Conservation (phyloP, 2,329 filamentous ascomycete species). For the Aspergillus sp. region DNA sequence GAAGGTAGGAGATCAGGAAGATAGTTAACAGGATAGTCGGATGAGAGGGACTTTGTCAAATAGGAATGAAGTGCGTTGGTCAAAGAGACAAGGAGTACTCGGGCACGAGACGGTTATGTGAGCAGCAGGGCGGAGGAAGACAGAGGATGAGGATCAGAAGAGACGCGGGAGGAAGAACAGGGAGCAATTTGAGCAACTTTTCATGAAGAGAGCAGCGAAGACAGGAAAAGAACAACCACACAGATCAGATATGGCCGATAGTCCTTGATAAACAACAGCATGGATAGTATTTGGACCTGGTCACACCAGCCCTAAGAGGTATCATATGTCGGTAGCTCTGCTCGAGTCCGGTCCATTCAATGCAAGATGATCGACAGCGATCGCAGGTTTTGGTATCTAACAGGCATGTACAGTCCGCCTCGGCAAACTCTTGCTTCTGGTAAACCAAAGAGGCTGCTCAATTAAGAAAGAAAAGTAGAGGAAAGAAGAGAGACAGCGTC, state of each 20-base stretch:
- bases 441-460: slow-evolving; percentile 20
- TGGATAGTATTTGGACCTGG: background rate
- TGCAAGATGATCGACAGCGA: slow-evolving; percentile 15
- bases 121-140: background rate
- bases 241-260: slow-evolving; percentile 1
- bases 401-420: slow-evolving; percentile 20
- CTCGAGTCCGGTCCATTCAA: slow-evolving; percentile 20
- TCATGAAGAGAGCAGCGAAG: background rate
- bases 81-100: slow-evolving; percentile 10
- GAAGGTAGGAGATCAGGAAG: slow-evolving; percentile 12
- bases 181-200: slow-evolving; percentile 10
- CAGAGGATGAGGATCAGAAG: slow-evolving; percentile 7
- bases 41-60: slow-evolving; percentile 10
- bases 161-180: slow-evolving; percentile 5
- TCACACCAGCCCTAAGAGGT: slow-evolving; percentile 9
- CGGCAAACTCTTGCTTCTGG: slow-evolving; percentile 26
- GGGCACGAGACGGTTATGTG: slow-evolving; percentile 14
- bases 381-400: slow-evolving; percentile 24
- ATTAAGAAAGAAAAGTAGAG: slow-evolving; percentile 17
- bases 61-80: slow-evolving; percentile 9
- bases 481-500: slow-evolving; percentile 19
- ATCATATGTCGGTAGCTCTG: slow-evolving; percentile 8
- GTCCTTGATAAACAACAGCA: background rate
- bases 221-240: slow-evolving; percentile 6
- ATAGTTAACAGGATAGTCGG: slow-evolving; percentile 13